Conservation (phyloP, 495 filamentous ascomycete genomes). For the Clohesyomyces aquaticus region DNA sequence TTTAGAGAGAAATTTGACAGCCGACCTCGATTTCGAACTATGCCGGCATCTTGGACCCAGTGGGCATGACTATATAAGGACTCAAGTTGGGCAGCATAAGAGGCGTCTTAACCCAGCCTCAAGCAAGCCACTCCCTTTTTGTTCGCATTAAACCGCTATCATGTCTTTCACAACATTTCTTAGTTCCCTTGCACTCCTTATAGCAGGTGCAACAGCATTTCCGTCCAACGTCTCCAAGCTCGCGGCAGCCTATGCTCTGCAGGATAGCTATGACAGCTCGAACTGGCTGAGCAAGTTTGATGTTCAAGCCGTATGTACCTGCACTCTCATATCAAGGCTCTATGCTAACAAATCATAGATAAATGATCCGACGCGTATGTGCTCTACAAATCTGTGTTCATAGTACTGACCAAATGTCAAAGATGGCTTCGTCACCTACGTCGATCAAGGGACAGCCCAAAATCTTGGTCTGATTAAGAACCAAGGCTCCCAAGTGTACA, state of each 20-base stretch:
- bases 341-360: constrained; percentile 19
- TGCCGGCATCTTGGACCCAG: not conserved
- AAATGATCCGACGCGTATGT: constrained; percentile 36
- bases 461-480: constrained; percentile 36
- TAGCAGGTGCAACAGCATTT: constrained; percentile 14
- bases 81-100: constrained; percentile 5
- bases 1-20: constrained; percentile 2
- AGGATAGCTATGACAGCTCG: constrained; percentile 35
- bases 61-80: constrained; percentile 24
- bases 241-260: constrained; percentile 19
- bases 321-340: not conserved
- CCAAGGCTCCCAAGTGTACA: constrained; percentile 41
- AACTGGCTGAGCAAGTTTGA: constrained; percentile 41
- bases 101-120: constrained; percentile 4
- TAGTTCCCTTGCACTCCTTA: constrained; percentile 25
- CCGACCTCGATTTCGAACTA: constrained; percentile 9
- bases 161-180: constrained; percentile 30
- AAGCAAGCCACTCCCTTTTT: constrained; percentile 6
- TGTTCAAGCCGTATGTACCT: constrained; percentile 26
- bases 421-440: constrained; percentile 47
- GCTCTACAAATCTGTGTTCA: not conserved
- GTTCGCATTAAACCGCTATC: not conserved
- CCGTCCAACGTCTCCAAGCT: constrained; percentile 25
- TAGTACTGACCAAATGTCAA: not conserved
- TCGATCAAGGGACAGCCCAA: constrained; percentile 38